These are phyloP conservation scores for Solanum appendiculatum DNA, from an alignment of 257 asterid genomes.

Conservation along the genomic window DNA sequence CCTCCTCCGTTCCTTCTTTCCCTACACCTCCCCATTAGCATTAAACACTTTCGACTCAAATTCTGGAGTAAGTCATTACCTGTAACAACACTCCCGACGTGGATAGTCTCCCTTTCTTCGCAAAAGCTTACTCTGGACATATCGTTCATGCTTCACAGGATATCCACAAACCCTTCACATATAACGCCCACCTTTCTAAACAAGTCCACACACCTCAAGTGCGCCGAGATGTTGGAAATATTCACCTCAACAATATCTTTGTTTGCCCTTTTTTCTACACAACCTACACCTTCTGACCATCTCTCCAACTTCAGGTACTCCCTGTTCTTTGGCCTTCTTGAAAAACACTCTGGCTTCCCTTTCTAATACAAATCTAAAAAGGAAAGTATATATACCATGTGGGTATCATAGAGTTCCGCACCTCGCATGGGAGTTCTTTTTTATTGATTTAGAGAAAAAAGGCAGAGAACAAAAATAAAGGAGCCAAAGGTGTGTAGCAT, in stretches of 20 bases:
- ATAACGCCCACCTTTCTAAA: not conserved
- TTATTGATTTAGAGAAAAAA: not conserved
- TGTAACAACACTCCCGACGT: not conserved
- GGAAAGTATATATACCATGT: not conserved
- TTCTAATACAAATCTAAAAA: not conserved
- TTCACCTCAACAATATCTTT: not conserved
- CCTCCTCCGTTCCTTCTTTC: not conserved
- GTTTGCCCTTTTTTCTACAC: not conserved
- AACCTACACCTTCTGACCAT: not conserved
- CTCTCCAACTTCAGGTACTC: not conserved
- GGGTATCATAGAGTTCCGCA: not conserved
- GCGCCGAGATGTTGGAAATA: not conserved
- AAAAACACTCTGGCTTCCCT: not conserved
- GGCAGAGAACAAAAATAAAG: not conserved
- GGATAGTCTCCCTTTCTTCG: not conserved
- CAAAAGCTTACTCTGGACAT: not conserved
- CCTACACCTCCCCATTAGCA: too few relatives aligned
- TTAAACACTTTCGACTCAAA: not conserved
- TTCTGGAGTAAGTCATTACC: not conserved
- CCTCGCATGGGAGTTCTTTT: not conserved
- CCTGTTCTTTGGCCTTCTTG: not conserved
- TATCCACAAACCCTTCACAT: not conserved
- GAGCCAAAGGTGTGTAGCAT: not conserved
- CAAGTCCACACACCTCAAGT: not conserved
- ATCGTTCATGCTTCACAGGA: not conserved